Conservation (phyloP, 129 eudicot genomes). For the Daucus carota region DNA sequence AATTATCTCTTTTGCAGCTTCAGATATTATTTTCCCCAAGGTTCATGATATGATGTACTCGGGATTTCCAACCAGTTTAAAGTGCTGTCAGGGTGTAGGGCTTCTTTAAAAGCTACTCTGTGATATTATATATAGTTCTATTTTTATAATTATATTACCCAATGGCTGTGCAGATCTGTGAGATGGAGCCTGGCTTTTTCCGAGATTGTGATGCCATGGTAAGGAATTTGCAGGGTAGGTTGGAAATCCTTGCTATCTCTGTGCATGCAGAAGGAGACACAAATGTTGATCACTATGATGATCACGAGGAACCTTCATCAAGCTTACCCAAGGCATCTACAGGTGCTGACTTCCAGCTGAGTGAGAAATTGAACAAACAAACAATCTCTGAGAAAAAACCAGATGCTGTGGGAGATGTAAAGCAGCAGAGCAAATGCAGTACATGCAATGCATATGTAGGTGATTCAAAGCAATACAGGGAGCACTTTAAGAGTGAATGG, state of each 20-base stretch:
- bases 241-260: slow-evolving; percentile 80
- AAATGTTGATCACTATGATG: slow-evolving; percentile 62
- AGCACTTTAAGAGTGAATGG: slow-evolving; percentile 97
- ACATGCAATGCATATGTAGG: slow-evolving; percentile 84
- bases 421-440: slow-evolving; percentile 73
- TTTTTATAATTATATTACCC: background rate
- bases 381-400: slow-evolving; percentile 23
- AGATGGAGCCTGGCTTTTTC: slow-evolving; percentile 75
- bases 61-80: background rate
- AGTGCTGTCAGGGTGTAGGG: background rate
- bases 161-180: slow-evolving; percentile 55
- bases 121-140: background rate
- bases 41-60: background rate
- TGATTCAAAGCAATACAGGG: slow-evolving; percentile 76
- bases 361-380: slow-evolving; percentile 54
- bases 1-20: background rate
- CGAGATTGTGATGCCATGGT: slow-evolving; percentile 75
- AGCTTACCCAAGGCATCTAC: slow-evolving; percentile 27
- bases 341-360: slow-evolving; percentile 23
- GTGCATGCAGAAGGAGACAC: slow-evolving; percentile 76
- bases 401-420: slow-evolving; percentile 34
- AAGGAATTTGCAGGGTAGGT: slow-evolving; percentile 74
- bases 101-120: background rate
- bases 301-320: slow-evolving; percentile 44
- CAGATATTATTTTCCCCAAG: background rate